Evolutionary conservation across 208 protist genomes (phyloP).

Genomic region (Angomonas ambiguus): DNA sequence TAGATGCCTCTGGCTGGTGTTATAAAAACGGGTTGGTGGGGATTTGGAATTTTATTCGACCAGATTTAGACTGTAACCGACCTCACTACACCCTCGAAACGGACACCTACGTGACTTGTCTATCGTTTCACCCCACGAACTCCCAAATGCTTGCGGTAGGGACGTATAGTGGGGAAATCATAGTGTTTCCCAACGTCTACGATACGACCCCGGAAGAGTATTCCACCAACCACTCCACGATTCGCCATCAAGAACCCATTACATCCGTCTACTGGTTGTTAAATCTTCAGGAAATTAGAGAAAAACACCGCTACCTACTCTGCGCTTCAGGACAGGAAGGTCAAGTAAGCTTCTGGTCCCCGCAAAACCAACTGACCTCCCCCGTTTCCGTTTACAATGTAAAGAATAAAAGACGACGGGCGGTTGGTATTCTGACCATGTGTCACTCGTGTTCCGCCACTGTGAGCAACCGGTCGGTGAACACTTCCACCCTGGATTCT

Average conservation of each 20-base stretch:
- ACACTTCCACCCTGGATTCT: slow-evolving; percentile 46
- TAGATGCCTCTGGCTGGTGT: slow-evolving; percentile 88
- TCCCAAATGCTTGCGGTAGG: slow-evolving; percentile 77
- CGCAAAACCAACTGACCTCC: slow-evolving; percentile 51
- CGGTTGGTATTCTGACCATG: slow-evolving; percentile 60
- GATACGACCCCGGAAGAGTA: slow-evolving; percentile 36
- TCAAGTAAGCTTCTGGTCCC: slow-evolving; percentile 68
- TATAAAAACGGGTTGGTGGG: slow-evolving; percentile 72
- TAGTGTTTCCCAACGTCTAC: slow-evolving; percentile 60
- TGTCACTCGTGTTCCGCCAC: slow-evolving; percentile 22
- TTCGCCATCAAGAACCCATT: slow-evolving; percentile 74
- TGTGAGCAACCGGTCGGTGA: neutral
- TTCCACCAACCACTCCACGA: slow-evolving; percentile 24
- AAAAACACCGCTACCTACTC: slow-evolving; percentile 61
- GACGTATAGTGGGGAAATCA: slow-evolving; percentile 86
- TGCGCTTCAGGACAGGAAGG: slow-evolving; percentile 75
- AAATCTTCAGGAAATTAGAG: slow-evolving; percentile 49
- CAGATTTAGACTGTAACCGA: slow-evolving; percentile 43
- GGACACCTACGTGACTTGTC: slow-evolving; percentile 66
- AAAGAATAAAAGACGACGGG: slow-evolving; percentile 36
- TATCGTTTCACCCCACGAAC: slow-evolving; percentile 85
- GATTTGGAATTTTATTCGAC: slow-evolving; percentile 75
- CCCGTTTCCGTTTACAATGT: slow-evolving; percentile 61
- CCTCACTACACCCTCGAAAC: slow-evolving; percentile 80
- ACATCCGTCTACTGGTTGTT: slow-evolving; percentile 72